These are phyloP conservation scores for Phycomyces blakesleeanus DNA, from an alignment of 192 early-diverging fungal genomes.

Conservation along the genomic window DNA sequence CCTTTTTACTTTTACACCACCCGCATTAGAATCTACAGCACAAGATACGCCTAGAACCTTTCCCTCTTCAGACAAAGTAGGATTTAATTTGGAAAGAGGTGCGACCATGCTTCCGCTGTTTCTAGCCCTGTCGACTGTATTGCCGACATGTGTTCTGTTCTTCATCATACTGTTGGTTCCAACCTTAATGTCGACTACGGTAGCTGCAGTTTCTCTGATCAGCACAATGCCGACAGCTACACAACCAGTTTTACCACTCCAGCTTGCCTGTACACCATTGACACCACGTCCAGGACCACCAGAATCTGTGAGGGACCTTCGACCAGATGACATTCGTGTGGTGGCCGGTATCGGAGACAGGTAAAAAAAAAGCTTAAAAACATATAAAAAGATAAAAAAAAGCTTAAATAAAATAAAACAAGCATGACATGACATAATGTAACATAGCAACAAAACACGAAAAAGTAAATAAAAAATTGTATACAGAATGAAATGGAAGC, in stretches of 20 bases:
- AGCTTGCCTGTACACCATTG: neutral
- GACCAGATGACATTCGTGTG: constrained; percentile 9
- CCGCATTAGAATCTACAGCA: neutral
- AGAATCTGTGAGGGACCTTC: neutral
- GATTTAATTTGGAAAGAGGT: neutral
- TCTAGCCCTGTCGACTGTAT: neutral
- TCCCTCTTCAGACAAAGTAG: neutral
- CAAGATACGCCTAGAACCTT: neutral
- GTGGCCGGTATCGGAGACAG: constrained; percentile 15
- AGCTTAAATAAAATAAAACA: too few relatives aligned
- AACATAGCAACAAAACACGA: too few relatives aligned
- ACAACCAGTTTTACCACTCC: neutral
- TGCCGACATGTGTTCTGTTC: neutral
- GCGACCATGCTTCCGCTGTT: neutral
- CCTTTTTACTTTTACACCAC: neutral
- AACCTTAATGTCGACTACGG: neutral
- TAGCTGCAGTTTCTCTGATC: neutral
- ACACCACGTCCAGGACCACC: neutral
- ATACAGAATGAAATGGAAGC: too few relatives aligned
- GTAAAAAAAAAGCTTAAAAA: neutral
- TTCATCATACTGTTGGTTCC: neutral
- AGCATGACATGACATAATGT: too few relatives aligned
- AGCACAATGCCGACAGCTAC: neutral
- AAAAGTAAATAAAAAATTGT: too few relatives aligned
- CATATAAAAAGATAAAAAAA: too few relatives aligned